Conservation (phyloP, 441 rosid genomes). For the Adansonia grandidieri region DNA sequence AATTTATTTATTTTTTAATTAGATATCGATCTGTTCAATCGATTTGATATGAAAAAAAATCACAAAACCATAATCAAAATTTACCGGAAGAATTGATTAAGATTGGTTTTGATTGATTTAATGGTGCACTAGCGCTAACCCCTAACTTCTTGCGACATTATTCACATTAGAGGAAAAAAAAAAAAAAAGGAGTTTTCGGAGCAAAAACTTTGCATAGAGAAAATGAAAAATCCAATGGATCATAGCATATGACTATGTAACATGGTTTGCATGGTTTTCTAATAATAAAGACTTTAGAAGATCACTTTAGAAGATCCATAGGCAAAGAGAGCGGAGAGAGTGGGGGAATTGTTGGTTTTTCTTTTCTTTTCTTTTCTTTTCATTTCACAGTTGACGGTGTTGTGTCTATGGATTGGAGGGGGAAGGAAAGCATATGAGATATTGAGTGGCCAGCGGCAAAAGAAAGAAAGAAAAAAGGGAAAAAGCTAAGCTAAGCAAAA, state of each 20-base stretch:
- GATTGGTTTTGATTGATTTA: too few relatives aligned
- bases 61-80: too few relatives aligned
- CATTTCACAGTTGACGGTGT: conserved; percentile 13
- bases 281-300: not conserved
- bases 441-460: conserved; percentile 43
- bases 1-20: too few relatives aligned
- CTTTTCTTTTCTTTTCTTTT: not conserved
- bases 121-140: too few relatives aligned
- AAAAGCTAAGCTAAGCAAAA: not conserved
- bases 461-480: conserved; percentile 29
- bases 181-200: not conserved
- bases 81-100: too few relatives aligned
- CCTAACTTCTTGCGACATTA: too few relatives aligned
- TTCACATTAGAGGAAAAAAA: not conserved
- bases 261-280: conserved; percentile 15
- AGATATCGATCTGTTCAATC: too few relatives aligned
- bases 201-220: not conserved
- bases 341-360: conserved; percentile 16
- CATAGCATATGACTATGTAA: not conserved
- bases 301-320: not conserved
- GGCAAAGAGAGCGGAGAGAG: not conserved
- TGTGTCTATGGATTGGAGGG: conserved; percentile 10
- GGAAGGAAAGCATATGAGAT: not conserved
- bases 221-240: not conserved
- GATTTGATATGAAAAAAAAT: too few relatives aligned